Base-by-base conservation (phyloP, 345 rosid species). In the Euphorbia lathyris region DNA sequence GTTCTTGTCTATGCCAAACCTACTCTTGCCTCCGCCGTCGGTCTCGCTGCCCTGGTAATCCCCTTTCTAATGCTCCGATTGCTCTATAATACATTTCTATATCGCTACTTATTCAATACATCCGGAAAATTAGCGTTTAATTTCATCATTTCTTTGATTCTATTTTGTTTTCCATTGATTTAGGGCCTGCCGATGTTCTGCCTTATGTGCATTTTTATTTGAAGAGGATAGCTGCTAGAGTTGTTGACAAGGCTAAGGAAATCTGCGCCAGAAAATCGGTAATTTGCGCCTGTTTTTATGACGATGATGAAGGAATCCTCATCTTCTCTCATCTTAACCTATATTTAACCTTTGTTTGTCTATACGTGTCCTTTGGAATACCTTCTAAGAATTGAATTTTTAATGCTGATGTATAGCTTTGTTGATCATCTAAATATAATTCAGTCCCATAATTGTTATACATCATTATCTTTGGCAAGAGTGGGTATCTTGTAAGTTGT, bases 1-100 rank as follows among this genome's bases (percentile, higher is more conserved):
- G 67, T 88, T 58, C 67, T 95, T 80, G 85, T 92, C 68, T 85
- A 92, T 74, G 90, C 97, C 69, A 95, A 88, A 79, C 96, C 96
- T 58, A 22, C 83, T 75, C 72, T 91, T 71, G 13, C 80, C 74
- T 75, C 90, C 34, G 83, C 74, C 69, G 72, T 95, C 34, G 90
- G 89, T 59, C 79, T 90, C 65, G 88, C 84, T 32, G 97, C 62
- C 92, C 97, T 17, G 99, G 97, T 90, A 61, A 1, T 63, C 57
- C 19, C 19, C 29, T 9, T 30, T n/a, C 23, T 29, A 58, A 17
- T n/a, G n/a, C n/a, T n/a, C n/a, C n/a, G n/a, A n/a, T n/a, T n/a
- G n/a, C n/a, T n/a, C n/a, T n/a, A n/a, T n/a, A n/a, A n/a, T n/a
- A 40, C 45, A 12, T 12, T 32, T 40, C 10, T 10, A n/a, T n/a